phyloP scores from a whole-genome alignment of 2,329 filamentous ascomycete genomes.

The Pseudocercospora ulei region DNA sequence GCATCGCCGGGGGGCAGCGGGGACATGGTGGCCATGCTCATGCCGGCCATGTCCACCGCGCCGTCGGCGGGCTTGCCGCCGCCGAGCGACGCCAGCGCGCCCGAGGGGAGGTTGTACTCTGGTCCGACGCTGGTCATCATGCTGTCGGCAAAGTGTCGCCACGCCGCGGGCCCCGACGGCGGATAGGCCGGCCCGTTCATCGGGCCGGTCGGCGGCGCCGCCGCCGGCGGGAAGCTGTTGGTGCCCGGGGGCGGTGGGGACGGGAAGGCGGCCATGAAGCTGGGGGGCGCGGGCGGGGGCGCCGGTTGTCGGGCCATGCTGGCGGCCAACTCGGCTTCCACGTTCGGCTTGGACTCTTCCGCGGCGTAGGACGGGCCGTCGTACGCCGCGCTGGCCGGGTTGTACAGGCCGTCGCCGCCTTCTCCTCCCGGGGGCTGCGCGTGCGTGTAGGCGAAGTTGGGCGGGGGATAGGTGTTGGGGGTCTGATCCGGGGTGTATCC shows the following conservation, averaged over 20 bases:
- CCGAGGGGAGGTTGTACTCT: slow-evolving; percentile 18
- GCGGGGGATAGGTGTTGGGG: slow-evolving; percentile 14
- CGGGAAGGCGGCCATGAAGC: slow-evolving; percentile 21
- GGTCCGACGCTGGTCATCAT: slow-evolving; percentile 24
- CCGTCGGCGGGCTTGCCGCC: slow-evolving; percentile 15
- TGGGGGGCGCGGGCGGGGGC: slow-evolving; percentile 15
- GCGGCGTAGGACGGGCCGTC: slow-evolving; percentile 14
- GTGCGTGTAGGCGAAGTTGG: slow-evolving; percentile 13
- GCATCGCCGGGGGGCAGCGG: slow-evolving; percentile 20
- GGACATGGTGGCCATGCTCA: slow-evolving; percentile 21
- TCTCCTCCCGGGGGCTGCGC: slow-evolving; percentile 6
- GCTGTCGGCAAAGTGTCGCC: slow-evolving; percentile 30
- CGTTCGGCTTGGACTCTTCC: slow-evolving; percentile 22
- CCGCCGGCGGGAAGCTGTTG: slow-evolving; percentile 14
- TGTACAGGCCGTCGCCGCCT: slow-evolving; percentile 15
- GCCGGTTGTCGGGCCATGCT: slow-evolving; percentile 17
- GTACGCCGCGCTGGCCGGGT: slow-evolving; percentile 15
- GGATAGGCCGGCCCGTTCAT: slow-evolving; percentile 16
- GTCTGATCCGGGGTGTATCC: slow-evolving; percentile 20
- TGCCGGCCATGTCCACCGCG: slow-evolving; percentile 11
- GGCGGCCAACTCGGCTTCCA: slow-evolving; percentile 23
- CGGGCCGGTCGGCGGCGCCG: slow-evolving; percentile 10
- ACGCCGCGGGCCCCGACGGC: slow-evolving; percentile 27
- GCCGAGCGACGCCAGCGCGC: slow-evolving; percentile 17
- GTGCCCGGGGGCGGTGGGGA: slow-evolving; percentile 13